A percentile compares a stretch with the other conserved stretches of the same genome.
Conservation (phyloP, 2,329 filamentous ascomycete species). For the Dactylellina haptotyla region DNA sequence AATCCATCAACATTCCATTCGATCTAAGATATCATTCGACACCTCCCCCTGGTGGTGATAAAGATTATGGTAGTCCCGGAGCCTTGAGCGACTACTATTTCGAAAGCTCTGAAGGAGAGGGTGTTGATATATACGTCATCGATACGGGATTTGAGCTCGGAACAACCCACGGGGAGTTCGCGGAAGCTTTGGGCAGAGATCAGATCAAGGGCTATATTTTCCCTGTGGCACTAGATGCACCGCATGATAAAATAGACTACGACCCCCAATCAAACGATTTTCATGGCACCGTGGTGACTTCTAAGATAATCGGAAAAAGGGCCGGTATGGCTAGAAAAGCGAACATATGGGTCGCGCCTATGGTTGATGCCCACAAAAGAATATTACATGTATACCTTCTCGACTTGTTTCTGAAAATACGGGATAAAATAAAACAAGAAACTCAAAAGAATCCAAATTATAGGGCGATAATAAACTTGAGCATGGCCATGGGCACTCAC, state of each 20-base stretch:
- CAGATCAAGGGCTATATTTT: slow-evolving; percentile 20
- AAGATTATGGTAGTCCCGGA: too few species aligned
- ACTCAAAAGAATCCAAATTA: background rate
- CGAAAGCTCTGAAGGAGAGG: slow-evolving; percentile 1
- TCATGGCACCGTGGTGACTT: background rate
- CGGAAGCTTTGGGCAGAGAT: background rate
- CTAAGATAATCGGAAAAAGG: slow-evolving; percentile 24
- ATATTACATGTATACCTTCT: background rate
- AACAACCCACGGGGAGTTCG: slow-evolving; percentile 8
- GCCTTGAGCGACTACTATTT: background rate
- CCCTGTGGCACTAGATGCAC: background rate
- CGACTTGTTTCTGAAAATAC: slow-evolving; percentile 4
- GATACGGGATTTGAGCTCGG: slow-evolving; percentile 10
- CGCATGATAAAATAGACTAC: background rate
- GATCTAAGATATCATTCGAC: background rate
- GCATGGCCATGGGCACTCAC: background rate
- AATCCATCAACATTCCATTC: background rate
- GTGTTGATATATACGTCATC: slow-evolving; percentile 34
- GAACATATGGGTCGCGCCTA: background rate
- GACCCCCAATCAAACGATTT: background rate
- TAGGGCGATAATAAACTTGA: slow-evolving; percentile 12
- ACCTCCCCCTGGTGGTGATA: too few species aligned
- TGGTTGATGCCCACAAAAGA: background rate
- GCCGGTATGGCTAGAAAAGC: slow-evolving; percentile 17
- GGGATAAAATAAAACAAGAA: background rate